Evolutionary conservation across 1,284 basidiomycete species (phyloP).

Genomic region (Boletellus deceptivus): DNA sequence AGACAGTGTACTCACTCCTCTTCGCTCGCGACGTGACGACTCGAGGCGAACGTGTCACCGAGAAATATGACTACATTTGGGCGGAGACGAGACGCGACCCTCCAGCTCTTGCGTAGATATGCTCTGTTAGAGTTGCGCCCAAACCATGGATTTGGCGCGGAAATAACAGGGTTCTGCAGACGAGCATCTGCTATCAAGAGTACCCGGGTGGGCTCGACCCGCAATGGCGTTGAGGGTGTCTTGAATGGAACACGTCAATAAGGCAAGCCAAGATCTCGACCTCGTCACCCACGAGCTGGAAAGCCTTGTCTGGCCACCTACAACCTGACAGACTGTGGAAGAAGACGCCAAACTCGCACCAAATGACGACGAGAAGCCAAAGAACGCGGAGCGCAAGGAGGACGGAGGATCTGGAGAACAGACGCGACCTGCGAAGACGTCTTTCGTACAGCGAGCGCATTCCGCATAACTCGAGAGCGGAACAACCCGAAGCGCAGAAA

Average conservation of each 20-base stretch:
- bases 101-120: constrained; percentile 84
- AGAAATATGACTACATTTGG: constrained; percentile 80
- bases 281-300: constrained; percentile 29
- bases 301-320: constrained; percentile 54
- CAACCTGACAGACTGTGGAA: constrained; percentile 49
- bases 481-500: background rate
- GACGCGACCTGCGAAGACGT: constrained; percentile 23
- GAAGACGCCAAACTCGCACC: constrained; percentile 73
- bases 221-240: constrained; percentile 1
- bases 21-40: constrained; percentile 61
- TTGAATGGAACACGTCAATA: constrained; percentile 16
- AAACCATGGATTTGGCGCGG: constrained; percentile 49
- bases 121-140: constrained; percentile 41
- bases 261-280: background rate
- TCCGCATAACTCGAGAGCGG: constrained; percentile 20
- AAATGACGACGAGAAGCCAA: constrained; percentile 58
- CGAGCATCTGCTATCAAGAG: constrained; percentile 83
- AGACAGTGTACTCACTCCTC: constrained; percentile 73
- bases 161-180: constrained; percentile 66
- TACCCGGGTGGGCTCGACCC: constrained; percentile 54
- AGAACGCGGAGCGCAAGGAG: constrained; percentile 42
- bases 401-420: constrained; percentile 21
- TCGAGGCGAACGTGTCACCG: constrained; percentile 88
- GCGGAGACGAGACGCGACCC: constrained; percentile 53
- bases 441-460: constrained; percentile 31